phyloP scores from a whole-genome alignment of 2,329 filamentous ascomycete species.

The Clarireedia paspali region DNA sequence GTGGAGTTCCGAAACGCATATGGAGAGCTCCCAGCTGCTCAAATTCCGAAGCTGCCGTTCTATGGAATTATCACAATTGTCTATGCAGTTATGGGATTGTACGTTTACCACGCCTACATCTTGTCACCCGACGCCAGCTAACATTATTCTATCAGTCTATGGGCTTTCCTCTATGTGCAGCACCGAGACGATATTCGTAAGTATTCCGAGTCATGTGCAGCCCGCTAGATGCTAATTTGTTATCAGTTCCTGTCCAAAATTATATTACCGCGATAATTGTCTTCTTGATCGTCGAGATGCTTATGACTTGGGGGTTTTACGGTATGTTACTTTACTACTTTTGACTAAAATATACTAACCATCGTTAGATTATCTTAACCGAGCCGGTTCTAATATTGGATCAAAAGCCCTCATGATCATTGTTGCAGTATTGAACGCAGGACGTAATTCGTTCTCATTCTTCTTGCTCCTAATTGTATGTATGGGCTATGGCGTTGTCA shows the following conservation, averaged over 20 bases:
- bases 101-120: constrained; percentile 29
- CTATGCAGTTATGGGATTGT: constrained; percentile 77
- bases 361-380: constrained; percentile 75
- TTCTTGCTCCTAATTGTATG: constrained; percentile 96
- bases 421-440: constrained; percentile 89
- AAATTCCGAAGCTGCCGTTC: constrained; percentile 95
- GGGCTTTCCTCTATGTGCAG: constrained; percentile 93
- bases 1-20: constrained; percentile 94
- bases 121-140: constrained; percentile 4
- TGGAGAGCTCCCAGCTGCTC: constrained; percentile 87
- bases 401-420: constrained; percentile 82
- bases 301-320: constrained; percentile 99
- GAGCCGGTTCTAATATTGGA: constrained; percentile 73
- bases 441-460: constrained; percentile 95
- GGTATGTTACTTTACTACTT: constrained; percentile 38
- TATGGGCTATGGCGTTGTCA: constrained; percentile 99
- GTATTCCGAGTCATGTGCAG: constrained; percentile 25
- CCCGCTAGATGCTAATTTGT: constrained; percentile 28
- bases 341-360: constrained; percentile 29
- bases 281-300: constrained; percentile 90
- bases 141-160: constrained; percentile 49
- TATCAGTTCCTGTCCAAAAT: constrained; percentile 86
- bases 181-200: constrained; percentile 83
- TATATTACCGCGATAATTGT: constrained; percentile 96
- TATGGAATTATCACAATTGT: constrained; percentile 92